phyloP scores from a whole-genome alignment of 108 stramenopile genomes.

The Hondaea fermentalgiana region DNA sequence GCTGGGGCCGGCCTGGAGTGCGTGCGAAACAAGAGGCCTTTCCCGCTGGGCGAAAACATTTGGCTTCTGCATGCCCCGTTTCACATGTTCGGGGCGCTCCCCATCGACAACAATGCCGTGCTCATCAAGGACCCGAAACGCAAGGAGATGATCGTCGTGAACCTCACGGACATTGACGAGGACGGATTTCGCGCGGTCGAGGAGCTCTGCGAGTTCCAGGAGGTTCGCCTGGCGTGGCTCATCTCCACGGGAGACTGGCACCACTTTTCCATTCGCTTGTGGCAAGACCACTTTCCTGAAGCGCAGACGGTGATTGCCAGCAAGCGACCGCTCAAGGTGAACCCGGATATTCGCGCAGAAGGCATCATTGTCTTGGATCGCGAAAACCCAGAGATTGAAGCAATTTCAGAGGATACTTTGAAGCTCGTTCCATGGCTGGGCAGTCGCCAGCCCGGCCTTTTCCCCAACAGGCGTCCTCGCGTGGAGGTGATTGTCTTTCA shows the following conservation, averaged over 20 bases:
- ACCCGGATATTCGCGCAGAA: background rate
- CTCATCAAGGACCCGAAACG: background rate
- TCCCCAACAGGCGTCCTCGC: background rate
- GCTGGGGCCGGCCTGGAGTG: background rate
- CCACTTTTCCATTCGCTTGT: background rate
- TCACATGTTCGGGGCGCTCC: background rate
- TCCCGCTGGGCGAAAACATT: background rate
- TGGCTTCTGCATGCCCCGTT: background rate
- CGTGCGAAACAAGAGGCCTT: background rate
- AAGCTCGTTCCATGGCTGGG: background rate
- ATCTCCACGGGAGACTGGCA: background rate
- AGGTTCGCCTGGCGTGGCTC: background rate
- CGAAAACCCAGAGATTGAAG: background rate
- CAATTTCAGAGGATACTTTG: background rate
- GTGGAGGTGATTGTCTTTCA: background rate
- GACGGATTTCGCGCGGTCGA: background rate
- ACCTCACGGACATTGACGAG: background rate
- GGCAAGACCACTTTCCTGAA: background rate
- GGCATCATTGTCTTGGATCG: background rate
- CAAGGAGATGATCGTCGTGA: background rate
- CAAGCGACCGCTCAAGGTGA: background rate
- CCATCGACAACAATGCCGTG: background rate
- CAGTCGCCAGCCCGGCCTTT: background rate
- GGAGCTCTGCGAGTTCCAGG: background rate
- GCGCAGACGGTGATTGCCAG: background rate